phyloP scores from a whole-genome alignment of 164 flowering plant species.

The Tinospora cordifolia region DNA sequence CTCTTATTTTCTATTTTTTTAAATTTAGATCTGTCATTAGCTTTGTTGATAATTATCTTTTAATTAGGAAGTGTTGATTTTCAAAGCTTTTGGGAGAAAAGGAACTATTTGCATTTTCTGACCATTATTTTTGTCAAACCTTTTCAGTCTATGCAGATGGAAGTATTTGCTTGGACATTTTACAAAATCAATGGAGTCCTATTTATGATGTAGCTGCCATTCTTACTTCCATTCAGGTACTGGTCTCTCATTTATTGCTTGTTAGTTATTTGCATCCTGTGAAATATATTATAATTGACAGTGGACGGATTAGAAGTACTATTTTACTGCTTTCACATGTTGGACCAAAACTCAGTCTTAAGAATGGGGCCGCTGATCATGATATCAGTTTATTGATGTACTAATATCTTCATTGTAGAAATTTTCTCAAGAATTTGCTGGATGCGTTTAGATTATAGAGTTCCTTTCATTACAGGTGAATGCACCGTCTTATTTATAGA shows the following conservation, averaged over 20 bases:
- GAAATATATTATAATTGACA: neutral
- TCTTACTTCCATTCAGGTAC: conserved; percentile 49
- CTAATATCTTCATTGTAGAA: neutral
- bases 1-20: neutral
- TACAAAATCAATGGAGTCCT: conserved; percentile 52
- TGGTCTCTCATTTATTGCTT: neutral
- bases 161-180: conserved; percentile 44
- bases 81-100: neutral
- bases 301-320: neutral
- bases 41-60: neutral
- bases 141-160: conserved; percentile 45
- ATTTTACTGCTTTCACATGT: neutral
- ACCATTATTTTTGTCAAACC: conserved; percentile 1
- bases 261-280: neutral
- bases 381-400: neutral
- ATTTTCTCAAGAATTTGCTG: neutral
- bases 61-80: neutral
- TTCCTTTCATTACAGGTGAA: neutral
- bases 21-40: too few relatives aligned
- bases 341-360: neutral
- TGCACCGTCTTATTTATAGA: neutral
- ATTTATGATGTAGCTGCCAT: conserved; percentile 50
- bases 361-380: neutral
- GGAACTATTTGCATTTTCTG: neutral
- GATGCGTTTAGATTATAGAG: neutral